phyloP scores from a whole-genome alignment of 257 asterid genomes.

The Handroanthus guayacan region DNA sequence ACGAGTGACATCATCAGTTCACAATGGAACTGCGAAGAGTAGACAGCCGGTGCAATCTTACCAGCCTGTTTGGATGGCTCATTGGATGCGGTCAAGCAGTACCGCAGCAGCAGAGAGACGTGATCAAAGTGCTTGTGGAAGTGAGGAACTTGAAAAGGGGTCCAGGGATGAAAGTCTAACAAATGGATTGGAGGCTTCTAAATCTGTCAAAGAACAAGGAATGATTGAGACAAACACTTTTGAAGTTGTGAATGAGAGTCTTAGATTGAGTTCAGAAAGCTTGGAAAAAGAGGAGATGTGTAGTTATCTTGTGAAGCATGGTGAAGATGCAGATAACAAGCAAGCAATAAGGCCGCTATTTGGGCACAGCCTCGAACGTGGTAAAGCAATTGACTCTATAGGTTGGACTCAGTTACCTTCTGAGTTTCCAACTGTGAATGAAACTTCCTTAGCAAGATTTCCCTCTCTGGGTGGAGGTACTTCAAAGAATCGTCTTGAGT shows the following conservation, averaged over 20 bases:
- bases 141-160: slow-evolving; percentile 34
- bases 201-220: slow-evolving; percentile 35
- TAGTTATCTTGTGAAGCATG: slow-evolving; percentile 32
- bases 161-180: slow-evolving; percentile 28
- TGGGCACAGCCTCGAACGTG: slow-evolving; percentile 17
- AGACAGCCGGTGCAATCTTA: slow-evolving; percentile 39
- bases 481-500: slow-evolving; percentile 40
- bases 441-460: slow-evolving; percentile 1
- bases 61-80: slow-evolving; percentile 76
- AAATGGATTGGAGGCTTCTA: slow-evolving; percentile 36
- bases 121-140: slow-evolving; percentile 27
- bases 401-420: slow-evolving; percentile 32
- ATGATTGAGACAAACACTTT: slow-evolving; percentile 25
- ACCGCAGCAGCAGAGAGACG: slow-evolving; percentile 35
- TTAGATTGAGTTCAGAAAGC: slow-evolving; percentile 38
- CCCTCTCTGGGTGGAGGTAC: slow-evolving; percentile 39
- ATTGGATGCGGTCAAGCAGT: slow-evolving; percentile 56
- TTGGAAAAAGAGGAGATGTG: slow-evolving; percentile 36
- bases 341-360: slow-evolving; percentile 29
- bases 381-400: slow-evolving; percentile 22
- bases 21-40: slow-evolving; percentile 43
- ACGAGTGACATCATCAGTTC: slow-evolving; percentile 31
- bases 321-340: slow-evolving; percentile 25
- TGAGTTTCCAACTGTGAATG: slow-evolving; percentile 27
- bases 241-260: slow-evolving; percentile 33